These are phyloP conservation scores for Taphrina communis DNA, from an alignment of 1,139 yeast species.

Conservation along the genomic window DNA sequence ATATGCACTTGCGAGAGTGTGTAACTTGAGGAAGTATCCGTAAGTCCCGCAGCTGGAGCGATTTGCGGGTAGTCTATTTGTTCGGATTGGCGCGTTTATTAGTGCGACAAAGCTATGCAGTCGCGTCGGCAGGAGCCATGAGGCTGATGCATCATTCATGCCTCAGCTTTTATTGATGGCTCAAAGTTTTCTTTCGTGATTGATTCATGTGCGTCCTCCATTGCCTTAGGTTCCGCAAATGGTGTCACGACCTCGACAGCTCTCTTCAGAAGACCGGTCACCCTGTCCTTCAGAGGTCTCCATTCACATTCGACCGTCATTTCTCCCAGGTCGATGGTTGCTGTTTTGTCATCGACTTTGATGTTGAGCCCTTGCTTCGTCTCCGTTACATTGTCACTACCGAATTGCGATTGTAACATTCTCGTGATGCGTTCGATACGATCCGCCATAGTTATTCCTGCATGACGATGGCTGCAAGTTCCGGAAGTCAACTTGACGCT, in stretches of 20 bases:
- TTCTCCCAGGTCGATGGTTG: constrained; percentile 65
- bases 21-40: no score
- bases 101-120: neutral
- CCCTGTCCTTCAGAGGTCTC: constrained; percentile 77
- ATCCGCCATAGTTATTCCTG: constrained; percentile 52
- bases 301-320: constrained; percentile 79
- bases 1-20: no score
- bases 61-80: no score
- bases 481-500: constrained; percentile 71
- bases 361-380: constrained; percentile 58
- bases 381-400: constrained; percentile 63
- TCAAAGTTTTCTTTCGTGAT: neutral
- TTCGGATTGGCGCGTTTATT: no score
- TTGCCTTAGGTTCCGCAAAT: constrained; percentile 50
- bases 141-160: neutral
- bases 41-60: no score
- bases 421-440: constrained; percentile 68
- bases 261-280: constrained; percentile 76
- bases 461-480: constrained; percentile 50
- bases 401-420: constrained; percentile 83
- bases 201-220: constrained; percentile 1
- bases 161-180: neutral
- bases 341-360: constrained; percentile 74
- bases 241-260: constrained; percentile 88
- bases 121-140: no score